Percentiles rank a stretch among this genome's conserved stretches.
phyloP scores from a whole-genome alignment of 495 filamentous ascomycete species.

The Niebla homalea region DNA sequence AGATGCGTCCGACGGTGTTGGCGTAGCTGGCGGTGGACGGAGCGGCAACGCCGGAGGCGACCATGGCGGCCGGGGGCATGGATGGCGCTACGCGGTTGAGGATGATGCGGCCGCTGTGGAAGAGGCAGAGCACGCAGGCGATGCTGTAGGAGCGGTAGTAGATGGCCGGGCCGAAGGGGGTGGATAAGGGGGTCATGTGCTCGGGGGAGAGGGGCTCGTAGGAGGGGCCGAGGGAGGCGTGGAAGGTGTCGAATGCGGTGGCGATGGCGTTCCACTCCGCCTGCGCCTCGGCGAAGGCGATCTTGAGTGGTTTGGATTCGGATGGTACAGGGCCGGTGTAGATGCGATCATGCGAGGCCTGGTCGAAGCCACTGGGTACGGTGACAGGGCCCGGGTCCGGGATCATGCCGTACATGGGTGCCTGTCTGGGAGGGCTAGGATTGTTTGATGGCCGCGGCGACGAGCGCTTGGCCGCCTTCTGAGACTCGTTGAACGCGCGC shows the following conservation, averaged over 20 bases:
- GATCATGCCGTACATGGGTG: conserved; percentile 43
- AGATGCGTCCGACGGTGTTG: conserved; percentile 65
- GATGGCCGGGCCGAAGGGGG: conserved; percentile 73
- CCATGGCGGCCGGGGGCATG: conserved; percentile 87
- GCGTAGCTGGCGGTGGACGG: conserved; percentile 54
- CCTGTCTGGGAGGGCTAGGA: conserved; percentile 14
- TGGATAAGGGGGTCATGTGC: conserved; percentile 42
- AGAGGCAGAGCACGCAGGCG: conserved; percentile 71
- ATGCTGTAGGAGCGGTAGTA: conserved; percentile 79
- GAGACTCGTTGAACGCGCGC: conserved; percentile 25
- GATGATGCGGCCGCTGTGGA: conserved; percentile 68
- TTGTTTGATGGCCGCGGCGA: conserved; percentile 20
- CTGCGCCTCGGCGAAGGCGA: conserved; percentile 54
- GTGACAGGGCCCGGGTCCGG: conserved; percentile 28
- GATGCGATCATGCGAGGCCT: conserved; percentile 13
- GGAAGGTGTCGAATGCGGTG: conserved; percentile 53
- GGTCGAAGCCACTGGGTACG: conserved; percentile 30
- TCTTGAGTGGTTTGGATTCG: conserved; percentile 40
- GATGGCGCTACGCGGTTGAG: conserved; percentile 65
- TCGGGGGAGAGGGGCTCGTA: conserved; percentile 72
- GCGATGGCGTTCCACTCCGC: conserved; percentile 68
- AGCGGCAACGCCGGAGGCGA: conserved; percentile 62
- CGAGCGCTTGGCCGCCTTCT: conserved; percentile 3
- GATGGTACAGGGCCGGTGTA: conserved; percentile 11
- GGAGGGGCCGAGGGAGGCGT: conserved; percentile 52